These are phyloP conservation scores for Penicillium arizonense DNA, from an alignment of 495 filamentous ascomycete genomes.

Conservation along the genomic window DNA sequence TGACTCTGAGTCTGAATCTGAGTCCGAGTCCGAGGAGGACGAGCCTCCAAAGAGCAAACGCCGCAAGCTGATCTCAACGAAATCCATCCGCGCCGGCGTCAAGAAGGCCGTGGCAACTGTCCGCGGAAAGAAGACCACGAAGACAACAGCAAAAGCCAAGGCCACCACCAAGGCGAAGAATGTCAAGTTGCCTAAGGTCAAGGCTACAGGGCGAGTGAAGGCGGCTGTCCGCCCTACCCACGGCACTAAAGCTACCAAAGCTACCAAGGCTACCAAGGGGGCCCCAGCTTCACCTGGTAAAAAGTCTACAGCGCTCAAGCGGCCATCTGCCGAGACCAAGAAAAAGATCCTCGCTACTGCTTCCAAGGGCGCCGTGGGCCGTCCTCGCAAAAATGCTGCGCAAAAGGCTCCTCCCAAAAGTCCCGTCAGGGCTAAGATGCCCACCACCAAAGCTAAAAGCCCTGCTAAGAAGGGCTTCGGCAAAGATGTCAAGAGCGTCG, in stretches of 20 bases:
- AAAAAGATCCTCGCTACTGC: conserved; percentile 29
- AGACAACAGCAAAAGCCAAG: conserved; percentile 12
- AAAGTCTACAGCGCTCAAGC: conserved; percentile 24
- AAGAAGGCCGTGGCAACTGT: conserved; percentile 32
- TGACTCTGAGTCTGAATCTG: conserved; percentile 2
- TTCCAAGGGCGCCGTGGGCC: conserved; percentile 22
- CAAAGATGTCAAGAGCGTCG: conserved; percentile 17
- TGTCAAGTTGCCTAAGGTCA: conserved; percentile 31
- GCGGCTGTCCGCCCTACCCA: conserved; percentile 15
- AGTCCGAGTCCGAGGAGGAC: conserved; percentile 8
- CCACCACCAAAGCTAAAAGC: conserved; percentile 10
- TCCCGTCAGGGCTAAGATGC: conserved; percentile 14
- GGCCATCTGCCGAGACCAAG: conserved; percentile 36
- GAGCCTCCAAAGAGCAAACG: conserved; percentile 32
- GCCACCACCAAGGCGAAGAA: conserved; percentile 19
- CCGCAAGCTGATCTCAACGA: conserved; percentile 31
- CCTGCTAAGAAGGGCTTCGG: conserved; percentile 6
- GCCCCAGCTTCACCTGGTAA: conserved; percentile 12
- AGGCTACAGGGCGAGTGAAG: conserved; percentile 20
- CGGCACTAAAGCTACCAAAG: conserved; percentile 10
- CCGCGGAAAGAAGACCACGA: conserved; percentile 19
- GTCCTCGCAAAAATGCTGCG: conserved; percentile 10
- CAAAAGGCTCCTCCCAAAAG: conserved; percentile 13
- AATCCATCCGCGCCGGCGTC: conserved; percentile 36
- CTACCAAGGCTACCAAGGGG: conserved; percentile 17